Base-by-base conservation (phyloP, 345 rosid genomes). In the Nephelium lappaceum region DNA sequence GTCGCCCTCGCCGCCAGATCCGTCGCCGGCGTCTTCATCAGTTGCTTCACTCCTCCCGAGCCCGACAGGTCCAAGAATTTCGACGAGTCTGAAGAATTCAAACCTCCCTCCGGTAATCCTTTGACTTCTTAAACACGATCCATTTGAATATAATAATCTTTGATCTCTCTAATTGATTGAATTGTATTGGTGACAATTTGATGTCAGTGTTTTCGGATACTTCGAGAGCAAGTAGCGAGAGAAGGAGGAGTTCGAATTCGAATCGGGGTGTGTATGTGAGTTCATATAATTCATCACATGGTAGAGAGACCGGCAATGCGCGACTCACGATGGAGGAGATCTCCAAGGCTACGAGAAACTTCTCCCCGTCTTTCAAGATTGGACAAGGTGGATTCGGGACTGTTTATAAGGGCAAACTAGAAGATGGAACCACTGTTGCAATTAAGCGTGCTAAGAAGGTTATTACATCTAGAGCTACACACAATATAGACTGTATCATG, bases 361-460 rank as follows among this genome's bases (percentile, higher is more conserved):
- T 95, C 84, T 90, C 94, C 39, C 92, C 99, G 0, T 83, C 96
- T 10, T 89, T 87, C 71, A 93, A 91, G 87, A 86, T 95, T 73
- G 99, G 99, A 60, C 97, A 93, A 76, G 99, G 98, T 21, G 94
- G 93, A 39, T 95, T 90, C 49, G 98, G 99, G 6, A 92, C 98
- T 10, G 99, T 95, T 47, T 95, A 93, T 82, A 93, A 89, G 85
- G 99, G 95, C 14, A 90, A 79, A 66, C 92, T 95, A 16, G 77
- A 82, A 45, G 97, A 93, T 86, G 99, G 99, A 80, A 87, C 89
- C 0, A 38, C 83, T 23, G 89, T 95, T 11, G 99, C 99, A 0
- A 78, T 93, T 77, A 95, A 95, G 81, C 96, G 99, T 0, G 98
- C 98, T 66, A 93, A 92, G 80, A 95, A 88, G 97, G 99, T 93